These are phyloP conservation scores for Knoxia roxburghii DNA, from an alignment of 257 asterid genomes.

Conservation along the genomic window DNA sequence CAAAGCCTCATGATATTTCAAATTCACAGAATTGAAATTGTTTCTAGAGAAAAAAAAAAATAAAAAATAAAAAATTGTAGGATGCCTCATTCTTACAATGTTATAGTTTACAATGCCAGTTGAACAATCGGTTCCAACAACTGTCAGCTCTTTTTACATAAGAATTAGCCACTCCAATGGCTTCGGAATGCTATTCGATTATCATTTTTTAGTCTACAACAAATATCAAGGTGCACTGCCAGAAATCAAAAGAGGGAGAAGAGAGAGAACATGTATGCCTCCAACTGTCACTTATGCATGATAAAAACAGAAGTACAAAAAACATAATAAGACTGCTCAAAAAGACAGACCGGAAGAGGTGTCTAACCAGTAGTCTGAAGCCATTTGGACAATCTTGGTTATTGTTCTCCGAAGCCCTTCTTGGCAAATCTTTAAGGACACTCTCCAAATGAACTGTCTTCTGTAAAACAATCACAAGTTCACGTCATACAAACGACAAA, in stretches of 20 bases:
- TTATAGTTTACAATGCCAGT: not conserved
- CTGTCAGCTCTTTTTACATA: not conserved
- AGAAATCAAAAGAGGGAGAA: not conserved
- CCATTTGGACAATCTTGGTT: constrained; percentile 33
- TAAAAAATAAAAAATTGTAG: not conserved
- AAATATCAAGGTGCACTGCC: not conserved
- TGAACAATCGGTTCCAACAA: not conserved
- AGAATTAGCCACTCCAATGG: constrained; percentile 4
- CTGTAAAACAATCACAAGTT: constrained; percentile 33
- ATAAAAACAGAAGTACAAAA: not conserved
- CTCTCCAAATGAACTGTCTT: constrained; percentile 49
- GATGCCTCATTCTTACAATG: not conserved
- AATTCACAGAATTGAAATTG: not conserved
- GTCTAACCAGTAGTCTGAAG: constrained; percentile 55
- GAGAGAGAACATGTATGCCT: not conserved
- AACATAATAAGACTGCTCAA: not conserved
- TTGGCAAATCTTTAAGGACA: constrained; percentile 30
- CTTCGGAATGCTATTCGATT: not conserved
- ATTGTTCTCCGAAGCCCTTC: constrained; percentile 9
- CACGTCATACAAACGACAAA: constrained; percentile 11
- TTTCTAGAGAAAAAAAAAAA: too few species aligned
- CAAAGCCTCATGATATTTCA: not conserved
- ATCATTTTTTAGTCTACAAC: not conserved
- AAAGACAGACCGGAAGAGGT: constrained; percentile 14
- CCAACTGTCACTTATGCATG: not conserved